phyloP scores from a whole-genome alignment of 1,284 basidiomycete genomes.

The Inonotus hispidus region DNA sequence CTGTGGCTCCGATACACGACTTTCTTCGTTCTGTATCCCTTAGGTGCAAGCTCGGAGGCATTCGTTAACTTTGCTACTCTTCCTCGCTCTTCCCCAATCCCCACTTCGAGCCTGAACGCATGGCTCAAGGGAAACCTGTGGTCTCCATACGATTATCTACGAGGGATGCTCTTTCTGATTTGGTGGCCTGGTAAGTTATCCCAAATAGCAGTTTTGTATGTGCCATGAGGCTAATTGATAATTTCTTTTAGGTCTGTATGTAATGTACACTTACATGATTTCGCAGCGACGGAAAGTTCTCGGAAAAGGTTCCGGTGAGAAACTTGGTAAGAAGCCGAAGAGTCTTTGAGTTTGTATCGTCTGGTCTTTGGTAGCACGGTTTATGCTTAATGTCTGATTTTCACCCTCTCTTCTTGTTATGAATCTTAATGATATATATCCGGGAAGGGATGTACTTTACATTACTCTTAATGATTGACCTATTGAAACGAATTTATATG shows the following conservation, averaged over 20 bases:
- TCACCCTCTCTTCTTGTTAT: neutral
- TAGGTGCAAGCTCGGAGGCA: slow-evolving; percentile 90
- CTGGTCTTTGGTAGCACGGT: neutral
- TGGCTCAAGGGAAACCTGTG: slow-evolving; percentile 36
- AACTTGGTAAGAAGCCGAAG: slow-evolving; percentile 29
- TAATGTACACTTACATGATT: slow-evolving; percentile 90
- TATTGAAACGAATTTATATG: neutral
- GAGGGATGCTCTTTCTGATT: slow-evolving; percentile 63
- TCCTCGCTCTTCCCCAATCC: slow-evolving; percentile 42
- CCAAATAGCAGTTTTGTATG: slow-evolving; percentile 5
- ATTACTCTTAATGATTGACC: neutral
- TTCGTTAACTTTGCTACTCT: slow-evolving; percentile 79
- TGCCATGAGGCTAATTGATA: neutral
- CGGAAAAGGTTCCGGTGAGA: slow-evolving; percentile 33
- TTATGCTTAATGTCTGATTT: neutral
- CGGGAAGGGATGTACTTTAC: neutral
- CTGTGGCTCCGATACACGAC: slow-evolving; percentile 81
- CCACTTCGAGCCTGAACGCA: slow-evolving; percentile 21
- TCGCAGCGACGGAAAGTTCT: slow-evolving; percentile 76
- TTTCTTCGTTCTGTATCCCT: slow-evolving; percentile 89
- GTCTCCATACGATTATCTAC: slow-evolving; percentile 45
- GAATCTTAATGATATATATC: neutral
- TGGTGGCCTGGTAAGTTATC: slow-evolving; percentile 84
- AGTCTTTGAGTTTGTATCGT: slow-evolving; percentile 20
- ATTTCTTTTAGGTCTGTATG: slow-evolving; percentile 61